Conservation (phyloP, 108 stramenopile genomes). For the Discostella pseudostelligera region DNA sequence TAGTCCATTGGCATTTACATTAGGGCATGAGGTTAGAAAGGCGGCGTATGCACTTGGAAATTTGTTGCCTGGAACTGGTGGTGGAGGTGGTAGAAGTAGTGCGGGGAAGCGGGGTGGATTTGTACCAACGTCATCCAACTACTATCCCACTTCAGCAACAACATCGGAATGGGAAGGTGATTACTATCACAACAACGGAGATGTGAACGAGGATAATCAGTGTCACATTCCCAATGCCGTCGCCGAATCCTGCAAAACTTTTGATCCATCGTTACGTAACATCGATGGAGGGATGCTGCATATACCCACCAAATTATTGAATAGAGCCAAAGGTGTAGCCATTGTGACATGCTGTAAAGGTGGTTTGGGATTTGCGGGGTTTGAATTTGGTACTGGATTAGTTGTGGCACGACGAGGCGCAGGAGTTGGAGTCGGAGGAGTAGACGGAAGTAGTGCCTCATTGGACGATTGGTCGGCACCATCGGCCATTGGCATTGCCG, state of each 20-base stretch:
- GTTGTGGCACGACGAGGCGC: conserved; percentile 70
- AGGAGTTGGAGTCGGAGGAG: no score
- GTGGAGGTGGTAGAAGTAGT: neutral
- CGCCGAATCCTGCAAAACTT: conserved; percentile 2
- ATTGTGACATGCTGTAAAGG: conserved; percentile 78
- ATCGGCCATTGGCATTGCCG: conserved; percentile 81
- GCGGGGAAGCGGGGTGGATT: no score
- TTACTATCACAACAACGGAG: no score
- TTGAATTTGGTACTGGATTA: conserved; percentile 88
- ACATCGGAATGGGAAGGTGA: no score
- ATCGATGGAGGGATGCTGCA: conserved; percentile 81
- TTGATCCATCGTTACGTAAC: conserved; percentile 66
- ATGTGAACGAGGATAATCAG: no score
- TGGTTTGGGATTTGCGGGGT: conserved; percentile 82
- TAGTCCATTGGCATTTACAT: conserved; percentile 81
- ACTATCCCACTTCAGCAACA: no score
- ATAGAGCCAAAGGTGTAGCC: conserved; percentile 79
- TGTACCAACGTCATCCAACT: no score
- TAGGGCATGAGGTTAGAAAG: conserved; percentile 90
- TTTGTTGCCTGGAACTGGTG: conserved; percentile 60
- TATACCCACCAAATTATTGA: conserved; percentile 72
- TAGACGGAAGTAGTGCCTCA: no score
- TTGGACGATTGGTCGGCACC: conserved; percentile 85
- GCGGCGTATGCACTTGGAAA: conserved; percentile 86
- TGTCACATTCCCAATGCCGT: conserved; percentile 1